Evolutionary conservation across 371 early-diverging fungal species (phyloP), one percentile per base, ranked within the genome.

Genomic region (Lichtheimia ornata): DNA sequence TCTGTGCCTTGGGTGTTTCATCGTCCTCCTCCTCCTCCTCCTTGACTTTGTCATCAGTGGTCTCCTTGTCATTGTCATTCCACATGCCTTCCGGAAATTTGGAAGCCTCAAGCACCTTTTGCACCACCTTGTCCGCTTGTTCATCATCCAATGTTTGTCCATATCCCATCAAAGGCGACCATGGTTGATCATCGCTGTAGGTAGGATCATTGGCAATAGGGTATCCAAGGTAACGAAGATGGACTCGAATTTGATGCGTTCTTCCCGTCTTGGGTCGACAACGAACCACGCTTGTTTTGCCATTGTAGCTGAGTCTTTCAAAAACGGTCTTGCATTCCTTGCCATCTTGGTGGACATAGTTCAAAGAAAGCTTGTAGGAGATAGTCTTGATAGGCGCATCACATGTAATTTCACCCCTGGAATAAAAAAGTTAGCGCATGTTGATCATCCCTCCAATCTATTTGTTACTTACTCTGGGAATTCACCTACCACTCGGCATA

Each of bases 161-260:
- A 3, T 56, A 42, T 9, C 9, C 27, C 11, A 56, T 42, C 56
- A 56, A 24, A 44, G 30, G 41, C 11, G 56, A 42, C 56, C 56
- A 56, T 5, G 56, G 56, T 3, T 18, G 56, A 13, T 41, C 56
- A n/a, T 56, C 43, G 11, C 56, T 43, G 27, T 24, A 98, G 3
- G 96, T 71, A 4, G 96, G 94, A 72, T 99, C 99, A 72, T 99
- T 97, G 41, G 91, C 94, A 58, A 99, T 99, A 0, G 99, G 99
- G 68, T 85, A 87, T 5, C 99, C 99, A 1, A 99, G 84, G 69
- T 86, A 91, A 69, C 94, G 93, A 49, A 99, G 77, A 74, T 99
- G 99, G 15, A 99, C 98, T 50, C 99, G 91, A 60, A 99, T 99
- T 77, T 99, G 99, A 71, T 99, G 99, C 0, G 99, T 98, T 49